Evolutionary conservation across 2,329 filamentous ascomycete species (phyloP).

Genomic region (Colletotrichum acutatum): DNA sequence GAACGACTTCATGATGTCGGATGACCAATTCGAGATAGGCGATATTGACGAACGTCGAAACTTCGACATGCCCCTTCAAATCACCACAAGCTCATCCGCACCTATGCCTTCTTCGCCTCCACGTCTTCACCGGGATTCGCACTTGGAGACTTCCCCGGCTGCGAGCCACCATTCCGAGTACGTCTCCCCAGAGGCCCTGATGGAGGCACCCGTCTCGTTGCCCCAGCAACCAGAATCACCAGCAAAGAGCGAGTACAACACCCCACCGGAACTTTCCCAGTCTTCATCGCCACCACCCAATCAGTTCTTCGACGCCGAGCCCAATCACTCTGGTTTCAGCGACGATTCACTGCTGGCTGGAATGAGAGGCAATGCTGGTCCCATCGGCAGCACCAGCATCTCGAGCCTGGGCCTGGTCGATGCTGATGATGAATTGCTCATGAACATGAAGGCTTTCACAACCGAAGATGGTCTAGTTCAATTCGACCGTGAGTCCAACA

Average conservation of each 20-base stretch:
- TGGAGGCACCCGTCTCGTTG: conserved; percentile 44
- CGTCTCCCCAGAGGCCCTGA: conserved; percentile 59
- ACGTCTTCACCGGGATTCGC: conserved; percentile 46
- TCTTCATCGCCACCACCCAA: conserved; percentile 66
- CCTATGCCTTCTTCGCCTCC: conserved; percentile 48
- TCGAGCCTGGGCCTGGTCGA: conserved; percentile 45
- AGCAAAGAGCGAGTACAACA: conserved; percentile 66
- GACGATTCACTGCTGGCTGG: conserved; percentile 44
- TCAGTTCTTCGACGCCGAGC: conserved; percentile 60
- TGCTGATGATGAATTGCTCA: conserved; percentile 58
- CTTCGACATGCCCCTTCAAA: conserved; percentile 39
- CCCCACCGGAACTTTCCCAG: conserved; percentile 70
- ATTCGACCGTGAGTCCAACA: conserved; percentile 57
- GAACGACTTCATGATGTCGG: conserved; percentile 52
- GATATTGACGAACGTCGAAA: conserved; percentile 41
- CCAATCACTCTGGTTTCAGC: conserved; percentile 45
- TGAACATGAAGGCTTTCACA: conserved; percentile 56
- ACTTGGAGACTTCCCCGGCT: conserved; percentile 52
- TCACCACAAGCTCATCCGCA: conserved; percentile 57
- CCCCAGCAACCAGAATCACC: conserved; percentile 57
- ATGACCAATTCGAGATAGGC: conserved; percentile 57
- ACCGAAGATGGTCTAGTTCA: conserved; percentile 54
- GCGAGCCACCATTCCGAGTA: conserved; percentile 56
- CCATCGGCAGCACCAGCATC: conserved; percentile 28
- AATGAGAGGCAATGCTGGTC: conserved; percentile 36